Base-by-base conservation (phyloP, 139 green algal genomes). In the Chlorella sp. region DNA sequence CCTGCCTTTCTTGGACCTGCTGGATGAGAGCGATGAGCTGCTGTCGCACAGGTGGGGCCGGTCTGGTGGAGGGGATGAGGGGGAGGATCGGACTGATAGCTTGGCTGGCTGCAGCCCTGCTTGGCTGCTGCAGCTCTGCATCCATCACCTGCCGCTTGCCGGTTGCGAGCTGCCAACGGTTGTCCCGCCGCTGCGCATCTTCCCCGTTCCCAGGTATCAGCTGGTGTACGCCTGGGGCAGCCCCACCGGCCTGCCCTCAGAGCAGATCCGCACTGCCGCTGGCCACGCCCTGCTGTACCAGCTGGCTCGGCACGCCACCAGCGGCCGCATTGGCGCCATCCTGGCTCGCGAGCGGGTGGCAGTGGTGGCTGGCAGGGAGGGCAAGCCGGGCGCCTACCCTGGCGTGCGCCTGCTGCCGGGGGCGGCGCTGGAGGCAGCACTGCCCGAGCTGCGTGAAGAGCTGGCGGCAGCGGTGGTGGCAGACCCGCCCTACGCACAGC, bases 21-120 rank as follows among this genome's bases (percentile, higher is more conserved):
- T 94, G 84, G 91, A 94, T 87, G 91, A 94, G 78, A 90, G 86
- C 36, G 91, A 94, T 55, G 88, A 93, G 82, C 84, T 94, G 70
- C 84, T 93, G 70, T 84, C 87, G 69, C 91, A 94, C 91, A 89
- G 85, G 89, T 92, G 34, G 28, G 70, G 4, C n/a, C n/a, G 16
- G 28, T 38, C 7, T 55, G 44, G 44, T 7, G 44, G 7, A 11
- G 7, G 44, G 44, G 44, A 11, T 55, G 44, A 11, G 44, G 44
- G 7, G 44, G 11, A n/a, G n/a, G n/a, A n/a, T n/a, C n/a, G n/a
- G n/a, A n/a, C n/a, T n/a, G n/a, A n/a, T n/a, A n/a, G n/a, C n/a
- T n/a, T n/a, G n/a, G n/a, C n/a, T n/a, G n/a, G n/a, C n/a, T n/a
- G n/a, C n/a, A n/a, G n/a, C n/a, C n/a, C n/a, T n/a, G n/a, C n/a